Evolutionary conservation across 495 filamentous ascomycete species (phyloP).

Genomic region (Lophiostoma macrostomum): DNA sequence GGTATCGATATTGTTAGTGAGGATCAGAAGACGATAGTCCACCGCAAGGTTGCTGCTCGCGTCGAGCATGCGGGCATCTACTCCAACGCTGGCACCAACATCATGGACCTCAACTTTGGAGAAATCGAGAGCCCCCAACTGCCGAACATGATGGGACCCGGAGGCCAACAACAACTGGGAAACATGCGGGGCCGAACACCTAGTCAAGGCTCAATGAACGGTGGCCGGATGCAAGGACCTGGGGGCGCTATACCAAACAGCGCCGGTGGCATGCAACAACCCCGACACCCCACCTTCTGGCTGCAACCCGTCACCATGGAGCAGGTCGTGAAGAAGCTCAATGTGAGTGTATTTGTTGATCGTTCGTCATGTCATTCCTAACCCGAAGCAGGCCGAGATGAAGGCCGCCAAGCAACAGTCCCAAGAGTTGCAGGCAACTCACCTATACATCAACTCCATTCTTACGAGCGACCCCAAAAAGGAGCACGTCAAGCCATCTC

Average conservation of each 20-base stretch:
- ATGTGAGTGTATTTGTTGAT: conserved; percentile 58
- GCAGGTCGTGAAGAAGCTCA: conserved; percentile 88
- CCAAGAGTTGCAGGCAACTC: conserved; percentile 75
- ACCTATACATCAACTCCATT: conserved; percentile 73
- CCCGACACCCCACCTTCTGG: conserved; percentile 74
- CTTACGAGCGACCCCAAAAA: conserved; percentile 70
- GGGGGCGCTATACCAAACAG: conserved; percentile 46
- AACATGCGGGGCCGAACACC: conserved; percentile 68
- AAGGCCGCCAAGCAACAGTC: conserved; percentile 82
- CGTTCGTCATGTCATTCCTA: conserved; percentile 25
- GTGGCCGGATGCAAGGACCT: conserved; percentile 17
- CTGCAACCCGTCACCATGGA: conserved; percentile 87
- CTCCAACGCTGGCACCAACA: conserved; percentile 56
- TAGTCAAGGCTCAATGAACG: conserved; percentile 63
- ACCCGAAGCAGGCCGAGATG: conserved; percentile 67
- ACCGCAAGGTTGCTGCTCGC: conserved; percentile 95
- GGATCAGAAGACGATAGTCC: conserved; percentile 95
- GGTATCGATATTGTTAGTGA: conserved; percentile 98
- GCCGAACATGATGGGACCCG: conserved; percentile 62
- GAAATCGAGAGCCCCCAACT: conserved; percentile 74
- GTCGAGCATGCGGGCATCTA: conserved; percentile 90
- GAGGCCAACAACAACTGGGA: conserved; percentile 53
- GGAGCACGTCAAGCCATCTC: conserved; percentile 43
- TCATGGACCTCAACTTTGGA: conserved; percentile 84
- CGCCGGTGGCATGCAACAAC: conserved; percentile 59